Conservation (phyloP, 169 alveolate species). For the Perkinsus marinus region DNA sequence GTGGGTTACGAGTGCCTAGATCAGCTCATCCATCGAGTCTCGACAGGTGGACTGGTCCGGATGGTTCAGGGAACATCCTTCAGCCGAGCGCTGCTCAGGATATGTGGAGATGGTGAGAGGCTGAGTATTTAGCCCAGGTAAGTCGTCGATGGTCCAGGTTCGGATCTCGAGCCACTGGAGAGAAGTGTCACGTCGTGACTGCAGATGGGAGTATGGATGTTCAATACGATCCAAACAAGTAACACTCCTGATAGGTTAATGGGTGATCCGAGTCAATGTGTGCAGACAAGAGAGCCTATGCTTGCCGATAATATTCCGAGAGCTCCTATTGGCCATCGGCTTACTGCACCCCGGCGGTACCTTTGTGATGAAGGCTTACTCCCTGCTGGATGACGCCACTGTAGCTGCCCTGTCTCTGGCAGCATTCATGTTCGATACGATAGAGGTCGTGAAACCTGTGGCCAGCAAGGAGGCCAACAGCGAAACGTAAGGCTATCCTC, state of each 20-base stretch:
- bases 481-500: background rate
- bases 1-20: background rate
- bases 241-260: conserved; percentile 5
- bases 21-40: background rate
- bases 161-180: background rate
- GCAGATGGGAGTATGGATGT: conserved; percentile 26
- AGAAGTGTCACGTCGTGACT: conserved; percentile 5
- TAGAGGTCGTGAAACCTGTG: conserved; percentile 23
- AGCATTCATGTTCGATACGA: conserved; percentile 15
- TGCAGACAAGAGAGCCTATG: background rate
- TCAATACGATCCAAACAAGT: conserved; percentile 19
- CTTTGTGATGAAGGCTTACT: conserved; percentile 18
- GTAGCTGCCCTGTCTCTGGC: conserved; percentile 14
- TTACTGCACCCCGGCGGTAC: conserved; percentile 20
- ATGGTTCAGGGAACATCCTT: background rate
- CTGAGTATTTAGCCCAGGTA: too few relatives aligned
- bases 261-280: too few relatives aligned
- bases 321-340: conserved; percentile 19
- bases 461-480: conserved; percentile 12
- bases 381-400: conserved; percentile 18
- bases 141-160: background rate
- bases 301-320: conserved; percentile 21
- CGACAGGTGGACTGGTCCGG: background rate
- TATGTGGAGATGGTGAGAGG: background rate
- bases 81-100: background rate